phyloP scores from a whole-genome alignment of 441 rosid species.

The Flueggea neowawraea region DNA sequence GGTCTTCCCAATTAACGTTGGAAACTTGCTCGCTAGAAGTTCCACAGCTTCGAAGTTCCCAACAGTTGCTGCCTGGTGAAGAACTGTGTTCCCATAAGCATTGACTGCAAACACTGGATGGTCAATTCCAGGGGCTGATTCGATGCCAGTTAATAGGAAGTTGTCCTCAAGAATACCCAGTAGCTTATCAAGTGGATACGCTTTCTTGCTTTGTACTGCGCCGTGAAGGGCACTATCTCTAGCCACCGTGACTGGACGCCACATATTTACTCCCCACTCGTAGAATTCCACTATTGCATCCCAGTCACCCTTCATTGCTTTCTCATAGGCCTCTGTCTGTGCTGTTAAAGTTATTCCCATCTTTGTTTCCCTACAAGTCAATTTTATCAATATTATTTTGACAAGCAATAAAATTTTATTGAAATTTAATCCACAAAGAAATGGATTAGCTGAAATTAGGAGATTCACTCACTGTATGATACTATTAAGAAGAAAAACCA shows the following conservation, averaged over 20 bases:
- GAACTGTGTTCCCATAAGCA: conserved; percentile 6
- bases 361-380: too few species aligned
- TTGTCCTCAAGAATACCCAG: neutral
- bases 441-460: too few species aligned
- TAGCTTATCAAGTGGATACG: neutral
- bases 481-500: too few species aligned
- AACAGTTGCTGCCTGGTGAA: conserved; percentile 15
- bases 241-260: neutral
- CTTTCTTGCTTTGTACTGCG: conserved; percentile 15
- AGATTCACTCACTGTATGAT: too few species aligned
- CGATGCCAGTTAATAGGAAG: too few species aligned
- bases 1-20: neutral
- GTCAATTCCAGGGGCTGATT: too few species aligned
- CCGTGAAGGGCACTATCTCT: conserved; percentile 21
- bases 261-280: too few species aligned
- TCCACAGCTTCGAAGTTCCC: neutral
- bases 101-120: neutral
- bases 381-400: too few species aligned
- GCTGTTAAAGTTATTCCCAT: too few species aligned
- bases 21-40: too few species aligned
- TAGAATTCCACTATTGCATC: conserved; percentile 1
- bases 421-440: too few species aligned
- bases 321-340: neutral
- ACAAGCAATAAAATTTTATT: too few species aligned
- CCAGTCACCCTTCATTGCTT: conserved; percentile 1